Conservation (phyloP, 75 land plant species). For the Azolla pinnata region DNA sequence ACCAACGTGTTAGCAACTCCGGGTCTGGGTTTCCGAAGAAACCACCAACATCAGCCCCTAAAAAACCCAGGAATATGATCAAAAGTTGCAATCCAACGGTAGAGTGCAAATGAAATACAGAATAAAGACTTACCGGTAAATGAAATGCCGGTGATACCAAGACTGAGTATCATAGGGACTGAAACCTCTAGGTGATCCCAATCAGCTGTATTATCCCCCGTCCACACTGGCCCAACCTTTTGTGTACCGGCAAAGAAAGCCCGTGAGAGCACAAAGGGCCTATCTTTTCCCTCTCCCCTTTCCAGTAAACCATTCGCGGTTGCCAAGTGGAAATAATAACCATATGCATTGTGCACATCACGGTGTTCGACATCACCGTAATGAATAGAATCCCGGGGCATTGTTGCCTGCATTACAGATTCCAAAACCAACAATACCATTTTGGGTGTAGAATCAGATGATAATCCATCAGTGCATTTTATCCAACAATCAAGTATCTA, state of each 20-base stretch:
- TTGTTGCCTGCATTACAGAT: slow-evolving; percentile 71
- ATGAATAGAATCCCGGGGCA: slow-evolving; percentile 94
- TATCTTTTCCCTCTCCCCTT: slow-evolving; percentile 73
- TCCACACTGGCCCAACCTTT: slow-evolving; percentile 91
- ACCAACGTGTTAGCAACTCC: slow-evolving; percentile 92
- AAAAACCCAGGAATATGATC: background rate
- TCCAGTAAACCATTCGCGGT: slow-evolving; percentile 76
- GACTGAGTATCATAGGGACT: slow-evolving; percentile 84
- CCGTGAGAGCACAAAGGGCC: slow-evolving; percentile 94
- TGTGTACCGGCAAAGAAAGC: slow-evolving; percentile 94
- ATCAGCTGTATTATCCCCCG: slow-evolving; percentile 95
- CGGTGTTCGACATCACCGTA: slow-evolving; percentile 75
- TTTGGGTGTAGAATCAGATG: no score
- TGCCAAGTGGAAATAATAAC: slow-evolving; percentile 94
- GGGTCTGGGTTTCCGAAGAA: slow-evolving; percentile 96
- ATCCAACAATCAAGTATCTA: no score
- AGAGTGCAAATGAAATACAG: background rate
- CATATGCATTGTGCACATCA: slow-evolving; percentile 96
- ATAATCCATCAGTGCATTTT: no score
- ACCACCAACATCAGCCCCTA: slow-evolving; percentile 99
- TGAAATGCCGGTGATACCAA: slow-evolving; percentile 91
- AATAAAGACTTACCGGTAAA: slow-evolving; percentile 52
- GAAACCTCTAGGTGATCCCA: slow-evolving; percentile 92
- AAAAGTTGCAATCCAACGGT: background rate
- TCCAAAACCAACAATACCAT: no score